Base-by-base conservation (phyloP, 2,329 filamentous ascomycete genomes). In the Nemania bipapillata region DNA sequence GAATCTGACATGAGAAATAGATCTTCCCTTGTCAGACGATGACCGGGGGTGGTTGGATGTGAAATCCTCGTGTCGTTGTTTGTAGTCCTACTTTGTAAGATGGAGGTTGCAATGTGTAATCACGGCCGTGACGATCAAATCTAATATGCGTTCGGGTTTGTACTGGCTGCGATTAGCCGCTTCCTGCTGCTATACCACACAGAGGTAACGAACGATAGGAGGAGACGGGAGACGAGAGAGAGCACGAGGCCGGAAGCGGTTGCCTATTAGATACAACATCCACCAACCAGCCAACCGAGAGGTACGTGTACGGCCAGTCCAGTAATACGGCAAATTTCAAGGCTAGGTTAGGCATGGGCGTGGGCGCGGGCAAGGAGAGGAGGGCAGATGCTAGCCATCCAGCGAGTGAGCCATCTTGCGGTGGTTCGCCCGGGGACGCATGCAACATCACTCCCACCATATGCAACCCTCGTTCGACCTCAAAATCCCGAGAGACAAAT, bases 1-100 rank as follows among this genome's bases (percentile, higher is more conserved):
- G 72, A 72, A 73, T 73, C 72, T 72, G 60, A 70, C 72, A 72
- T 73, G 68, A 66, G 55, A 65, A 71, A 67, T 66, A 72, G 72
- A 73, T 73, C 68, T 71, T 65, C 68, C 68, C 68, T 68, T 69
- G 65, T 66, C 65, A 71, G 60, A 66, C 65, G 62, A 49, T 49
- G 57, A 63, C 54, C 60, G 22, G 22, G 47, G 47, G 47, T 4
- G 9, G 30, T 50, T 66, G 64, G 56, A 61, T 35, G 24, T 37
- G 40, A 69, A 45, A 54, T 59, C 54, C 63, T 69, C 63, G 63
- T 66, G 58, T 69, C 53, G 66, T 61, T 32, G 9, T 45, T 54
- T 63, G 57, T 58, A 37, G 57, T 12, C n/a, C n/a, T n/a, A n/a
- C n/a, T n/a, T n/a, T n/a, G n/a, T n/a, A n/a, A n/a, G n/a, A n/a